A percentile compares a stretch with the other conserved stretches of the same genome.
Conservation (phyloP, 1,139 yeast genomes). For the Yamadazyma friedrichii region DNA sequence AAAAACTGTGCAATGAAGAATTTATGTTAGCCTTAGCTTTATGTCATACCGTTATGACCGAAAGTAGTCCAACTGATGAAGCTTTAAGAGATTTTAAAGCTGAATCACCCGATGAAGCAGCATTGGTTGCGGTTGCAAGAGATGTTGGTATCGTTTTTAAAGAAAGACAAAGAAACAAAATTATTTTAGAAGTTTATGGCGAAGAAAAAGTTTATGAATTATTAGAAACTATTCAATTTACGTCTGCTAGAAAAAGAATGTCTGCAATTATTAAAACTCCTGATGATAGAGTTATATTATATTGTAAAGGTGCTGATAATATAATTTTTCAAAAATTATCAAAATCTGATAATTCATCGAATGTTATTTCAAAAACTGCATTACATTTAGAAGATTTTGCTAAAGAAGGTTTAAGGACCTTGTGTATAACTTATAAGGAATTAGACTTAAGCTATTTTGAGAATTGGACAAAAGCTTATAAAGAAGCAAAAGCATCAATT, state of each 20-base stretch:
- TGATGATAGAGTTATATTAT: constrained; percentile 52
- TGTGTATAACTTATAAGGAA: constrained; percentile 86
- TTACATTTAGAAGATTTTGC: constrained; percentile 89
- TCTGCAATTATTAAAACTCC: constrained; percentile 51
- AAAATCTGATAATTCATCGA: constrained; percentile 30
- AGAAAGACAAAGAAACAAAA: constrained; percentile 70
- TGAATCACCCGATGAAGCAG: constrained; percentile 98
- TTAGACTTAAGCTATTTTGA: constrained; percentile 58
- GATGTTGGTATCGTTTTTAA: constrained; percentile 85
- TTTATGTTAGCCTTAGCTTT: constrained; percentile 87
- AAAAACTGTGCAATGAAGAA: constrained; percentile 63
- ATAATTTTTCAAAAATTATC: constrained; percentile 76
- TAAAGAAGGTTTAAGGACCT: constrained; percentile 93
- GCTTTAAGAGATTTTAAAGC: constrained; percentile 68
- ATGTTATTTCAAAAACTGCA: constrained; percentile 52
- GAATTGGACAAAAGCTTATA: constrained; percentile 69
- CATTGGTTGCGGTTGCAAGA: constrained; percentile 89
- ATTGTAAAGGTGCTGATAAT: constrained; percentile 94
- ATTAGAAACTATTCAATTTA: constrained; percentile 77
- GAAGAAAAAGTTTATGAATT: constrained; percentile 66
- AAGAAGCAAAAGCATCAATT: constrained; percentile 70
- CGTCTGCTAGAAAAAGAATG: constrained; percentile 86
- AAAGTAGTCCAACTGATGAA: constrained; percentile 54
- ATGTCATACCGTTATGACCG: constrained; percentile 92
- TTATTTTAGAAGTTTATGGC: constrained; percentile 75